Evolutionary conservation across 164 flowering plant genomes (phyloP), one percentile per base, ranked within the genome.

Genomic region (Warburgia ugandensis): DNA sequence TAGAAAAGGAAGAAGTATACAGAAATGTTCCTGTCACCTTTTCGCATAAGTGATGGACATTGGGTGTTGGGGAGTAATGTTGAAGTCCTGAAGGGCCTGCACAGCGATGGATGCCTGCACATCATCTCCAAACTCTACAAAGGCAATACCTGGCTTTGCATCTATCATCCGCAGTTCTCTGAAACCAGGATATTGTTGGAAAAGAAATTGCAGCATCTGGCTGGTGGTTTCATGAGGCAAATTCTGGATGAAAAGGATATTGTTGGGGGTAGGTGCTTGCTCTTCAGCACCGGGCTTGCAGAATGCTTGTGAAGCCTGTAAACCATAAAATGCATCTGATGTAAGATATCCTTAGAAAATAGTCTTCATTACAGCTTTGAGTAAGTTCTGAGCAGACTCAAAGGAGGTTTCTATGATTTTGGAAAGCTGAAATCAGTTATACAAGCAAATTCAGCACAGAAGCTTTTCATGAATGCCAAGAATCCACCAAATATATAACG

Each of bases 111-210:
- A 62, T 0, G 99, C 73, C 52, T 84, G 91, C 37, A 69, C 74
- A 29, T 92, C 99, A 61, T 88, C 89, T 46, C 73, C 96, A 68
- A 69, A 92, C 56, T 92, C 99, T n/a, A 92, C 95, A 65, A 88
- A 92, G 19, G 95, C 91, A 61, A 92, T 88, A 9, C 97, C 97
- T n/a, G 99, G 99, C 77, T 86, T 92, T 41, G 98, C 91, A 57
- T 83, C 91, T 17, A 86, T 70, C 81, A 88, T 75, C 35, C 97
- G 62, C n/a, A 92, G 88, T 71, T 92, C 99, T 54, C 66, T 83
- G 58, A 86, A 88, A 25, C 99, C 99, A 9, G 95, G 91, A 58
- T 78, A 92, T 35, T 88, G 95, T 50, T 75, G 68, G 76, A 92
- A 92, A 28, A 92, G 86, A 68, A 84, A 4, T 56, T 82, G 76